Percentiles rank a stretch among this genome's conserved stretches.
These are phyloP conservation scores for Yamagishiella unicocca DNA, from an alignment of 139 green algal genomes.

Conservation along the genomic window DNA sequence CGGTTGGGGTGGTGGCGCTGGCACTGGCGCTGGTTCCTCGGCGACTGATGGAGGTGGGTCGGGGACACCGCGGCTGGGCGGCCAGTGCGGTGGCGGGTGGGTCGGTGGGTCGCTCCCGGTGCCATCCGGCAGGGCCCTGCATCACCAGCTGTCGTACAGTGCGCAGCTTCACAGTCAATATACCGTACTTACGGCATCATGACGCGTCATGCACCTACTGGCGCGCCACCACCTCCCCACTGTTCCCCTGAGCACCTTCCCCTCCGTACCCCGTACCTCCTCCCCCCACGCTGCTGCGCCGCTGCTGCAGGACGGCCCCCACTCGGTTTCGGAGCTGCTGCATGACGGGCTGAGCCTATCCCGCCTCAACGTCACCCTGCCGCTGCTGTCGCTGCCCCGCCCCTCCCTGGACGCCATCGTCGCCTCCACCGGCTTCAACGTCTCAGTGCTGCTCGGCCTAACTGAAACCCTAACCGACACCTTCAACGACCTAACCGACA, in stretches of 20 bases:
- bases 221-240: background rate
- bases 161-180: background rate
- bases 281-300: background rate
- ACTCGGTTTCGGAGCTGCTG: slow-evolving; percentile 3
- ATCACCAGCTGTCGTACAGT: background rate
- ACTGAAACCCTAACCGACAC: slow-evolving; percentile 12
- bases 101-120: background rate
- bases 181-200: too few relatives aligned
- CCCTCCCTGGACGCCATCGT: background rate
- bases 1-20: background rate
- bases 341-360: background rate
- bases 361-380: slow-evolving; percentile 31
- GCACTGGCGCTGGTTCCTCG: background rate
- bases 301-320: background rate
- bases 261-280: background rate
- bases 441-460: background rate
- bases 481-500: background rate
- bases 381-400: background rate
- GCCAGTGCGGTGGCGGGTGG: background rate
- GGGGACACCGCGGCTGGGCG: background rate
- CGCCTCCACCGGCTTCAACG: slow-evolving; percentile 15
- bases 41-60: background rate
- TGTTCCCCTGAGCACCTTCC: background rate
- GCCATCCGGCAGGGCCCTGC: background rate
- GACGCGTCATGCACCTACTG: background rate